These are phyloP conservation scores for Suillus placidus DNA, from an alignment of 768 basidiomycete genomes.

Conservation along the genomic window DNA sequence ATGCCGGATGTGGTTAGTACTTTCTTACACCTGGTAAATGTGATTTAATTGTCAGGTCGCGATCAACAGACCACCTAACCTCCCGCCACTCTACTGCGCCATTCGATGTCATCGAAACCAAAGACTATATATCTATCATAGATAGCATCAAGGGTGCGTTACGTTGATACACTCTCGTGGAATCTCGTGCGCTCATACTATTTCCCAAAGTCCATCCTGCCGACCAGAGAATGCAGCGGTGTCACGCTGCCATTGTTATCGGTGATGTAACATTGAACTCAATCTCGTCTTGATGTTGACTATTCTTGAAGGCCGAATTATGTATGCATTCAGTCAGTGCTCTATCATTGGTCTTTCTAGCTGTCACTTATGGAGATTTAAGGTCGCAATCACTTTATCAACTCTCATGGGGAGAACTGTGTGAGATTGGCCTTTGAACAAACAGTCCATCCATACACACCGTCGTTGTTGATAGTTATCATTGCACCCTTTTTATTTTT, in stretches of 20 bases:
- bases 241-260: conserved; percentile 26
- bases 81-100: conserved; percentile 30
- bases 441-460: conserved; percentile 32
- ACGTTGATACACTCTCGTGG: not conserved
- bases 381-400: conserved; percentile 41
- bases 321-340: conserved; percentile 33
- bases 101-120: conserved; percentile 21
- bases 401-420: conserved; percentile 46
- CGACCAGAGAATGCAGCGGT: conserved; percentile 7
- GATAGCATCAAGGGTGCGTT: conserved; percentile 28
- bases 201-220: not conserved
- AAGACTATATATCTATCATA: conserved; percentile 27
- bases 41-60: not conserved
- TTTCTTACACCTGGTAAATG: not conserved
- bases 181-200: not conserved
- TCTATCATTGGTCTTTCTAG: not conserved
- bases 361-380: conserved; percentile 1
- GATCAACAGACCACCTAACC: conserved; percentile 29
- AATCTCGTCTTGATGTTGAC: conserved; percentile 10
- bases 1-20: conserved; percentile 7
- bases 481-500: conserved; percentile 51
- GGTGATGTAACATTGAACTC: conserved; percentile 16
- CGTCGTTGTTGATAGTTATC: conserved; percentile 41
- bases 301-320: conserved; percentile 30
- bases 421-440: conserved; percentile 43